These are phyloP conservation scores for Didymella segeticola DNA, from an alignment of 2,329 filamentous ascomycete genomes.

Conservation along the genomic window DNA sequence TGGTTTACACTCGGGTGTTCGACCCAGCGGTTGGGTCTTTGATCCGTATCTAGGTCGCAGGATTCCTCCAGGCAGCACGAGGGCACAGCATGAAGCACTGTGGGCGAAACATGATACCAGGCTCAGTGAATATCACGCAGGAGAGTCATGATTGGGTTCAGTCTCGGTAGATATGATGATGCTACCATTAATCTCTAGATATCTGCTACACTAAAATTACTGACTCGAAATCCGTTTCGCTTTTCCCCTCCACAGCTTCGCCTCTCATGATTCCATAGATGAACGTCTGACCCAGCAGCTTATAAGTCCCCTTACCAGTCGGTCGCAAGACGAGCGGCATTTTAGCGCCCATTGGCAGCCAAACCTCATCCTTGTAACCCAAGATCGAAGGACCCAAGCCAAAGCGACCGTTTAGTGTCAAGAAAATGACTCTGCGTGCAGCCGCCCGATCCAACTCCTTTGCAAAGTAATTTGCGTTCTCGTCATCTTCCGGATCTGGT, in stretches of 20 bases:
- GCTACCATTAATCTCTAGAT: too few relatives aligned
- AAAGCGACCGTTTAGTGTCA: slow-evolving; percentile 13
- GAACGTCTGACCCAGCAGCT: slow-evolving; percentile 15
- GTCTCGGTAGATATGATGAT: too few relatives aligned
- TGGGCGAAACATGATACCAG: not conserved
- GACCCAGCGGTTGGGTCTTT: not conserved
- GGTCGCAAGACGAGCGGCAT: slow-evolving; percentile 19
- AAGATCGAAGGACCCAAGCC: slow-evolving; percentile 14
- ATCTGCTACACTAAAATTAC: not conserved
- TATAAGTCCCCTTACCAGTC: not conserved
- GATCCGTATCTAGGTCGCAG: not conserved
- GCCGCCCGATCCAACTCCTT: not conserved
- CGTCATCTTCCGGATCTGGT: not conserved
- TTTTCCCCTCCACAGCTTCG: not conserved
- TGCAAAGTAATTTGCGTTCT: not conserved
- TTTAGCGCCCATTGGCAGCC: slow-evolving; percentile 16
- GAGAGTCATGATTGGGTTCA: too few relatives aligned
- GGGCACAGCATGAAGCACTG: not conserved
- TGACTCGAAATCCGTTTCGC: not conserved
- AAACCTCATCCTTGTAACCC: slow-evolving; percentile 9
- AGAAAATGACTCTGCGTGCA: not conserved
- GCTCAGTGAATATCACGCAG: too few relatives aligned
- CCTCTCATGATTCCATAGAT: slow-evolving; percentile 20
- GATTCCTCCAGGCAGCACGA: not conserved
- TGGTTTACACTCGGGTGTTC: not conserved